phyloP scores from a whole-genome alignment of 2,329 filamentous ascomycete species.

The Colletotrichum sojae region DNA sequence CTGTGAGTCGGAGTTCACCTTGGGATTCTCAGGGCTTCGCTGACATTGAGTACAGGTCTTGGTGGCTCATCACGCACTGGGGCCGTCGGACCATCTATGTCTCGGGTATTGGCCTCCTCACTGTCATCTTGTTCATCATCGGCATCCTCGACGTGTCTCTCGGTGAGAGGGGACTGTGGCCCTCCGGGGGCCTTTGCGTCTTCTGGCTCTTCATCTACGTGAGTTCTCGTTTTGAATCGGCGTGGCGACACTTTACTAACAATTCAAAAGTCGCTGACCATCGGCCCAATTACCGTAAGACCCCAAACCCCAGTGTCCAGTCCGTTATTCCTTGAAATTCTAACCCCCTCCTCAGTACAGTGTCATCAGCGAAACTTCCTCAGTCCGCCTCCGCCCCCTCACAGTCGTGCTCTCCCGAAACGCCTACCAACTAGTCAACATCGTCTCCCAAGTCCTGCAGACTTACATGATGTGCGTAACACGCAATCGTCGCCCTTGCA shows the following conservation, averaged over 20 bases:
- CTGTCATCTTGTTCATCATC: slow-evolving; percentile 58
- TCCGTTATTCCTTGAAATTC: background rate
- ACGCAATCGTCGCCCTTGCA: background rate
- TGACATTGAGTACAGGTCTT: slow-evolving; percentile 58
- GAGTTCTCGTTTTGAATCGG: too few relatives aligned
- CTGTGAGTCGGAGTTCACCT: slow-evolving; percentile 39
- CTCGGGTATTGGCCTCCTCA: slow-evolving; percentile 53
- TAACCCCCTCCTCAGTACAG: slow-evolving; percentile 50
- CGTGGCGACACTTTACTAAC: too few relatives aligned
- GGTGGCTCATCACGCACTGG: slow-evolving; percentile 57
- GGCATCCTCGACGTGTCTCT: slow-evolving; percentile 57
- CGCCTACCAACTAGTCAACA: slow-evolving; percentile 55
- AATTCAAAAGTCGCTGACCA: slow-evolving; percentile 50
- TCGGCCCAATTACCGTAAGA: slow-evolving; percentile 60
- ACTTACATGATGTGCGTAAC: slow-evolving; percentile 48
- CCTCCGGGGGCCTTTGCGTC: slow-evolving; percentile 56
- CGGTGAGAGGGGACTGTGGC: slow-evolving; percentile 55
- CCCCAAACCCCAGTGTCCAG: background rate
- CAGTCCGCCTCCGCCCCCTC: slow-evolving; percentile 61
- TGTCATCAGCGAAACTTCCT: slow-evolving; percentile 59
- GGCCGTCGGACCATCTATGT: slow-evolving; percentile 61
- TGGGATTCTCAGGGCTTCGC: slow-evolving; percentile 46
- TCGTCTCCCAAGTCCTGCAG: slow-evolving; percentile 55
- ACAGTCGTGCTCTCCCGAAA: slow-evolving; percentile 60
- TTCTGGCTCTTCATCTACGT: slow-evolving; percentile 59